Conservation (phyloP, 441 rosid genomes). For the Pelargonium myrrhifolium region DNA sequence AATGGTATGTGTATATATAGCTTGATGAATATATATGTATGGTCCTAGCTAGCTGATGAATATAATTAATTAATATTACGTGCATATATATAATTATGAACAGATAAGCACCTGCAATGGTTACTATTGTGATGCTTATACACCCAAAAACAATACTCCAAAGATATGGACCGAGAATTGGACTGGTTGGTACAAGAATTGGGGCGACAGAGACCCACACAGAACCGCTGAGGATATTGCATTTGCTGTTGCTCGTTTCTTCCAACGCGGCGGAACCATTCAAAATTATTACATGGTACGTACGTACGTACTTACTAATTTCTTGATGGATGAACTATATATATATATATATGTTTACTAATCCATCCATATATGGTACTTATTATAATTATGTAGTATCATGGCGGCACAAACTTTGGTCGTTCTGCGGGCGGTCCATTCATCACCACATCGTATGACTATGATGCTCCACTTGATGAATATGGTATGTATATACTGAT, state of each 20-base stretch:
- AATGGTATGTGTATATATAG: constrained; percentile 18
- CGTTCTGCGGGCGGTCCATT: constrained; percentile 21
- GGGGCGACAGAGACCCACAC: constrained; percentile 27
- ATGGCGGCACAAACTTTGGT: constrained; percentile 18
- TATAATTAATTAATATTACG: no score
- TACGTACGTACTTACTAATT: no score
- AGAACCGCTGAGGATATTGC: constrained; percentile 30
- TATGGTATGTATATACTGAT: no score
- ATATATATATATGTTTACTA: no score
- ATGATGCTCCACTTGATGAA: constrained; percentile 27
- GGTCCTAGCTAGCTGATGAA: no score
- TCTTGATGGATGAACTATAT: no score
- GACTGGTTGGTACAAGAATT: constrained; percentile 29
- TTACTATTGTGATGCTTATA: constrained; percentile 25
- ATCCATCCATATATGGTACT: no score
- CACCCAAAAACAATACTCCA: constrained; percentile 20
- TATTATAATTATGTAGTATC: no score
- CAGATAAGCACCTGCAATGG: constrained; percentile 36
- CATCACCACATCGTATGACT: constrained; percentile 16
- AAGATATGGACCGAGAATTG: constrained; percentile 35
- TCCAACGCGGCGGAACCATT: constrained; percentile 22
- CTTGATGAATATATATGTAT: no score
- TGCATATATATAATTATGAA: no score
- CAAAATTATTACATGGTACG: constrained; percentile 31
- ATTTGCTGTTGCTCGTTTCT: constrained; percentile 29